Evolutionary conservation across 1,139 yeast genomes (phyloP).

Genomic region (Tardiomyces blankii): DNA sequence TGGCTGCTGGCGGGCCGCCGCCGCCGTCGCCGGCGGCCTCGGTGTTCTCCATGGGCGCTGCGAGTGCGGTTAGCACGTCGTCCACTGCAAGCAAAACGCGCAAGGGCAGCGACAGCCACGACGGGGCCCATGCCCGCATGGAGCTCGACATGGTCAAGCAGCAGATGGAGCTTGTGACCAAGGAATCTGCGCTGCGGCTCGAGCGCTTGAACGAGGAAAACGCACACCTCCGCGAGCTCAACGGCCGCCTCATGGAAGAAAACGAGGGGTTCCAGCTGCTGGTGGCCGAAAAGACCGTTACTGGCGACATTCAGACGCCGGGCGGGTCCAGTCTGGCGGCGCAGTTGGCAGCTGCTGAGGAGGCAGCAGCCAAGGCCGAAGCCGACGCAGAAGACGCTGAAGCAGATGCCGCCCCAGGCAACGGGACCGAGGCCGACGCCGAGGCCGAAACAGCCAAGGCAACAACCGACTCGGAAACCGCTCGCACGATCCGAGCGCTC

Average conservation of each 20-base stretch:
- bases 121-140: not conserved
- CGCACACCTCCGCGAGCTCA: constrained; percentile 17
- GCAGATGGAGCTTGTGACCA: constrained; percentile 22
- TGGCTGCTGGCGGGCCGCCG: constrained; percentile 3
- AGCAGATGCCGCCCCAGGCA: constrained; percentile 1
- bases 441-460: not conserved
- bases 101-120: not conserved
- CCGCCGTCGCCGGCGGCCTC: not conserved
- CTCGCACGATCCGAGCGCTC: no score
- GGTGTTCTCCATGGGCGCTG: not conserved
- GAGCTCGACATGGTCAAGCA: constrained; percentile 17
- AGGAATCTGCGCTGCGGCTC: constrained; percentile 21
- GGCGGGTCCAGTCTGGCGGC: constrained; percentile 19
- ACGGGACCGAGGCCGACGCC: constrained; percentile 2
- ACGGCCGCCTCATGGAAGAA: constrained; percentile 22
- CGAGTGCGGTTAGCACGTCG: not conserved
- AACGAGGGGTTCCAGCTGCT: constrained; percentile 26
- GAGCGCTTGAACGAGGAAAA: constrained; percentile 19
- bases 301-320: constrained; percentile 7
- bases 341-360: constrained; percentile 9
- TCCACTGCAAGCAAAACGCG: not conserved
- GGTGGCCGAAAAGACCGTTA: constrained; percentile 24
- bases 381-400: constrained; percentile 1
- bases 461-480: not conserved
- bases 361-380: constrained; percentile 1